Base-by-base conservation (phyloP, 139 green algal species). In the Choricystis sp. region DNA sequence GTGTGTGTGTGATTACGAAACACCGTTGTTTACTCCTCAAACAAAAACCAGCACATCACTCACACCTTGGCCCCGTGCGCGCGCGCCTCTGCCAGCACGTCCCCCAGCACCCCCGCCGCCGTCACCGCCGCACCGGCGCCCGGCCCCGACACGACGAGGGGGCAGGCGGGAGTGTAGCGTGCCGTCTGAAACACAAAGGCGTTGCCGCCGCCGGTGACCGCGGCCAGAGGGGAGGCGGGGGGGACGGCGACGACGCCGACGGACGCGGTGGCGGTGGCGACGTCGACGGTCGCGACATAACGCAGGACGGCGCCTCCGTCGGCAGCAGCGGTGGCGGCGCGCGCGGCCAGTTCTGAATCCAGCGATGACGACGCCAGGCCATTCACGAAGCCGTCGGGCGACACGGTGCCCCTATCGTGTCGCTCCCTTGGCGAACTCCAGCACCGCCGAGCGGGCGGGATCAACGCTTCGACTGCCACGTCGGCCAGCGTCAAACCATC, bases 61-160 rank as follows among this genome's bases (percentile, higher is more conserved):
- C 40, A 52, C 40, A 52, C 40, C 9, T 16, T 16, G 9, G 40
- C 40, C 16, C 40, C 40, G 40, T 9, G 9, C 40, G 40, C 40
- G 9, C 82, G 62, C 1, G 75, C 62, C 26, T 96, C 72, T n/a
- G 80, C 62, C 23, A 97, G 65, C 26, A 98, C 56, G 70, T 98
- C 91, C 2, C 63, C 72, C 70, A 98, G 95, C 1, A 96, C 85
- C 21, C 91, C 91, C 0, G 85, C 89, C 1, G 91, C 91, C 16
- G 91, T 98, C 2, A 98, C 86, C 29, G 90, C 85, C 0, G 85
- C 75, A 1, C 89, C 89, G 24, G 91, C 91, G 20, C 90, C 90
- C 1, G 90, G 89, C 0, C 89, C 89, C 2, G 81, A 69, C 20
- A 97, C 81, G 29, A 93, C 85, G 22, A 97, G 75, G 4, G 88